Evolutionary conservation across 192 early-diverging fungal genomes (phyloP).

Genomic region (Mortierella alpina): DNA sequence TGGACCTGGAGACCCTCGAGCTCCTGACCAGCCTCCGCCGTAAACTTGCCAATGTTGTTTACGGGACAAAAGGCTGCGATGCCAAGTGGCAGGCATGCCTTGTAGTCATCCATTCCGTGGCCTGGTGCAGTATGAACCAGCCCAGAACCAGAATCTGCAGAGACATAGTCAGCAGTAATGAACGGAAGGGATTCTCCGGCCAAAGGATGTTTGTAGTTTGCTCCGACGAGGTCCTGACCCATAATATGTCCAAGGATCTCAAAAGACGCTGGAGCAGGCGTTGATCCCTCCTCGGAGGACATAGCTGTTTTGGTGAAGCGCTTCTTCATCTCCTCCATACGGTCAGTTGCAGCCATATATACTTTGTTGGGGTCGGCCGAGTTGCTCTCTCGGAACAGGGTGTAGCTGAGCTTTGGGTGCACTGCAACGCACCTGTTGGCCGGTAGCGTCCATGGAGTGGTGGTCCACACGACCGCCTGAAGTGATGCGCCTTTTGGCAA

Average conservation of each 20-base stretch:
- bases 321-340: slow-evolving; percentile 42
- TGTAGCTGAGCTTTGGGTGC: slow-evolving; percentile 39
- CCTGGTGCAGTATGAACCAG: slow-evolving; percentile 85
- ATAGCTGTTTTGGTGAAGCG: slow-evolving; percentile 4
- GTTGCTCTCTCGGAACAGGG: slow-evolving; percentile 24
- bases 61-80: slow-evolving; percentile 77
- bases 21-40: slow-evolving; percentile 66
- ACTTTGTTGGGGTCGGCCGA: slow-evolving; percentile 10
- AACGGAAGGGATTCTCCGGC: slow-evolving; percentile 58
- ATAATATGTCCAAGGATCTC: slow-evolving; percentile 18
- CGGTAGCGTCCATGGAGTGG: slow-evolving; percentile 84
- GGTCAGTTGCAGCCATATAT: slow-evolving; percentile 38
- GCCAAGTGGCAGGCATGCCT: slow-evolving; percentile 62
- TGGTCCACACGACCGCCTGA: slow-evolving; percentile 77
- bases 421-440: slow-evolving; percentile 66
- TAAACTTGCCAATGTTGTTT: slow-evolving; percentile 72
- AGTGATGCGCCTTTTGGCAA: slow-evolving; percentile 18
- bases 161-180: slow-evolving; percentile 74
- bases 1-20: slow-evolving; percentile 73
- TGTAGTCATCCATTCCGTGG: slow-evolving; percentile 86
- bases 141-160: slow-evolving; percentile 76
- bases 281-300: not conserved
- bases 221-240: slow-evolving; percentile 66
- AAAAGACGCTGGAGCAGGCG: not conserved
- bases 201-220: slow-evolving; percentile 68